Base-by-base conservation (phyloP, 1,284 basidiomycete genomes). In the Naganishia liquefaciens region DNA sequence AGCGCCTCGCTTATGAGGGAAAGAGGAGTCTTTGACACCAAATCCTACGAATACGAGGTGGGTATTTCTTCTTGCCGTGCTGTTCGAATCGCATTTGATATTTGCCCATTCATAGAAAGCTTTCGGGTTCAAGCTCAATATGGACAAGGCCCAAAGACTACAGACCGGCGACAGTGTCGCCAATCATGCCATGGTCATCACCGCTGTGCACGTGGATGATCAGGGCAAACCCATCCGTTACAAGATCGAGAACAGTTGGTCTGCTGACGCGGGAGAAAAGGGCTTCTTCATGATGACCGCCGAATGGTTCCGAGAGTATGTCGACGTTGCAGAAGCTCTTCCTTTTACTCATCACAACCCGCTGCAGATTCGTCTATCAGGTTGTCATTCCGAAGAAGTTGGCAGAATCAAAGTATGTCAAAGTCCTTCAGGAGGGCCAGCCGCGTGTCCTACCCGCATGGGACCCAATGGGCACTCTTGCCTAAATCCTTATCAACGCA, bases 181-280 rank as follows among this genome's bases (percentile, higher is more conserved):
- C 70, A 74, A 75, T 1, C 75, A 79, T 68, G 77, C 77, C 9
- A 80, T 93, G 91, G 91, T 93, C 57, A 93, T 96, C 74, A 88
- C 89, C 23, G 93, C 86, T 23, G 92, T 93, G n/a, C 92, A 95
- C 75, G 80, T 96, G 62, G 90, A 93, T 74, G 80, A 80, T 39
- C 77, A 80, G 0, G 91, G 91, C 53, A 86, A 85, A 65, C 88
- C 92, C 0, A 80, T 93, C 37, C 84, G 92, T 13, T 98, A 91
- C 84, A 90, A 92, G 78, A 90, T 97, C 13, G 93, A 98, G 83
- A 98, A 98, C 81, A 89, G 87, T 10, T 98, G 94, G 95, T 89
- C 91, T 27, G 85, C 87, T n/a, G 81, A 81, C 0, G 83, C 82
- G 0, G 91, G 94, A 23, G 84, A 91, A 69, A 88, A 93, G 72